Percentiles rank a stretch among this genome's conserved stretches.
These are phyloP conservation scores for Solanum peruvianum DNA, from an alignment of 257 asterid species.

Conservation along the genomic window DNA sequence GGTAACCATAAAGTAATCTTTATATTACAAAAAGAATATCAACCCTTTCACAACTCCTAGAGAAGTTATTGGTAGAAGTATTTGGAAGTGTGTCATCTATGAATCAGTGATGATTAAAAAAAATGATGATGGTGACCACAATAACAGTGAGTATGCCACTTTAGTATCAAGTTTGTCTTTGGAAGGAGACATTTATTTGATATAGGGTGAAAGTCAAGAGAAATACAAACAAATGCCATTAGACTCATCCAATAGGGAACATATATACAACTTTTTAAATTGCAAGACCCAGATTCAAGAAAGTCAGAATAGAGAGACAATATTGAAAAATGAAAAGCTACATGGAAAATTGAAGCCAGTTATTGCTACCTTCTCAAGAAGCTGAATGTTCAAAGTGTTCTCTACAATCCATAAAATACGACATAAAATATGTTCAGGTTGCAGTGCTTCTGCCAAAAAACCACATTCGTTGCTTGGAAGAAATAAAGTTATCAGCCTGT, in stretches of 20 bases:
- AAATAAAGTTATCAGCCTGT: conserved; percentile 66
- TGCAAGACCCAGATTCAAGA: not conserved
- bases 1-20: not conserved
- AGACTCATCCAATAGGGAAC: not conserved
- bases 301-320: not conserved
- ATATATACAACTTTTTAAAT: not conserved
- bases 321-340: not conserved
- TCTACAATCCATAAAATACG: conserved; percentile 84
- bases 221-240: not conserved
- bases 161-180: not conserved
- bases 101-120: not conserved
- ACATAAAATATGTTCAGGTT: conserved; percentile 45
- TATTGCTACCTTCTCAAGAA: conserved; percentile 55
- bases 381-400: conserved; percentile 63
- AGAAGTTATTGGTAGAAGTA: not conserved
- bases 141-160: not conserved
- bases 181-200: not conserved
- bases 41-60: not conserved
- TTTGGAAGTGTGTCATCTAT: not conserved
- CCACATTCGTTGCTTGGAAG: conserved; percentile 59
- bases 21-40: not conserved
- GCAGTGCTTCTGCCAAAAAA: conserved; percentile 63
- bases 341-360: not conserved
- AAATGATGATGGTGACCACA: not conserved
- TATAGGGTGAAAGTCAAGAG: not conserved